Evolutionary conservation across 2,329 filamentous ascomycete species (phyloP).

Genomic region (Tolypocladium tropicale): DNA sequence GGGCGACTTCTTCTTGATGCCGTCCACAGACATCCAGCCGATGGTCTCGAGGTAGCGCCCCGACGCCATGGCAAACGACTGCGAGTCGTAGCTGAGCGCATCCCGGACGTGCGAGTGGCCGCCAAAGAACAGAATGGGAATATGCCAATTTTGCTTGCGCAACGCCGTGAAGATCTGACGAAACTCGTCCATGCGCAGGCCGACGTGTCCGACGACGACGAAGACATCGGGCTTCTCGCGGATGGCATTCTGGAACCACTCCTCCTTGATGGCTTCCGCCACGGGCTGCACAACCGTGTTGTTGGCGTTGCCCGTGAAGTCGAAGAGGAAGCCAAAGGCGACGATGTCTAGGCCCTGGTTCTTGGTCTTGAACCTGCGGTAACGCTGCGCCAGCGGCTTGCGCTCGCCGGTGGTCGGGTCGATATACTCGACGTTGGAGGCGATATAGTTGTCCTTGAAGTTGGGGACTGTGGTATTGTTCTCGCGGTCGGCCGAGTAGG

Average conservation of each 20-base stretch:
- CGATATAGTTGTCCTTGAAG: slow-evolving; percentile 71
- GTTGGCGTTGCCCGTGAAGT: slow-evolving; percentile 84
- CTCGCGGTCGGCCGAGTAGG: slow-evolving; percentile 67
- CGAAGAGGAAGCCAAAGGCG: slow-evolving; percentile 89
- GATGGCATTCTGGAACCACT: slow-evolving; percentile 84
- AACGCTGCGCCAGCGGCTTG: slow-evolving; percentile 70
- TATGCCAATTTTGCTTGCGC: slow-evolving; percentile 64
- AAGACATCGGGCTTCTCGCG: slow-evolving; percentile 81
- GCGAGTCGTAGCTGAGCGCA: slow-evolving; percentile 67
- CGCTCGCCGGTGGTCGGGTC: slow-evolving; percentile 60
- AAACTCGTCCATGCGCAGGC: slow-evolving; percentile 71
- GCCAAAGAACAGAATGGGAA: slow-evolving; percentile 83
- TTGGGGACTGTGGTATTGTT: slow-evolving; percentile 72
- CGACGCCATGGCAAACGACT: slow-evolving; percentile 70
- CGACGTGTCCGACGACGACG: slow-evolving; percentile 76
- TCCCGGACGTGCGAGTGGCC: slow-evolving; percentile 87
- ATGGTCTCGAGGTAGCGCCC: slow-evolving; percentile 93
- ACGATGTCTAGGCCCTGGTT: slow-evolving; percentile 75
- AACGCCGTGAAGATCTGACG: slow-evolving; percentile 69
- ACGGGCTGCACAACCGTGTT: slow-evolving; percentile 80
- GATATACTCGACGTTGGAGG: slow-evolving; percentile 87
- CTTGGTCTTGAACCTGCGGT: slow-evolving; percentile 83
- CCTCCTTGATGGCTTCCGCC: slow-evolving; percentile 66
- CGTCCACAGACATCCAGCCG: slow-evolving; percentile 81
- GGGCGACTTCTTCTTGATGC: slow-evolving; percentile 29